Evolutionary conservation across 2,329 filamentous ascomycete genomes (phyloP), one percentile per base, ranked within the genome.

Genomic region (Pezicula carpinea): DNA sequence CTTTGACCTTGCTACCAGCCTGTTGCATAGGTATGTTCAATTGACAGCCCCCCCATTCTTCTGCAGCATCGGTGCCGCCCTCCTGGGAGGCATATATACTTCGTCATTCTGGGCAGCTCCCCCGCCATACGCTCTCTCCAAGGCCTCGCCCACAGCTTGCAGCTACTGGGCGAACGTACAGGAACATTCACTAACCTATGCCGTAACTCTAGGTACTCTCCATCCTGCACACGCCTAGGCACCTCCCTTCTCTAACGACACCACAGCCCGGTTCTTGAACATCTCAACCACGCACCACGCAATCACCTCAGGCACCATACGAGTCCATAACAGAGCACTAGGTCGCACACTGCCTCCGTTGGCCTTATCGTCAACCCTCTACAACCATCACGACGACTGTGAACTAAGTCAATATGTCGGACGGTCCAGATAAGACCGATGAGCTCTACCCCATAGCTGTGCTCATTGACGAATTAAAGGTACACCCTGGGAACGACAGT

Each of bases 371-470:
- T 55, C 53, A 58, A 56, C 51, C 58, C 59, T 54, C 49, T 53
- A 44, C 51, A 51, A 59, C 60, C 57, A 55, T 53, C 53, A 40
- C 51, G 59, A 45, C 34, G 53, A 50, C 47, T 53, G 55, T 44
- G 48, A 53, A 56, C 52, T 43, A 63, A 64, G 69, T 72, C 80
- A 79, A 70, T 70, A 97, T 97, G 92, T 89, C 81, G 73, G 81
- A 96, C 75, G 86, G 85, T 73, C 80, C 85, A 70, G 88, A 85
- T 73, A 83, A 92, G 76, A 95, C 86, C 71, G 93, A 99, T 75
- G 95, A 97, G 84, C 90, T 99, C 65, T 99, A 97, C 73, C 93
- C 93, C 69, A 99, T 99, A 77, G 93, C 95, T 66, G 93, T 99
- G 60, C 85, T 99, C 72, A 99, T 99, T 73, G 93, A 99, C 72